Conservation (phyloP, 768 basidiomycete species). For the Russula earlei region DNA sequence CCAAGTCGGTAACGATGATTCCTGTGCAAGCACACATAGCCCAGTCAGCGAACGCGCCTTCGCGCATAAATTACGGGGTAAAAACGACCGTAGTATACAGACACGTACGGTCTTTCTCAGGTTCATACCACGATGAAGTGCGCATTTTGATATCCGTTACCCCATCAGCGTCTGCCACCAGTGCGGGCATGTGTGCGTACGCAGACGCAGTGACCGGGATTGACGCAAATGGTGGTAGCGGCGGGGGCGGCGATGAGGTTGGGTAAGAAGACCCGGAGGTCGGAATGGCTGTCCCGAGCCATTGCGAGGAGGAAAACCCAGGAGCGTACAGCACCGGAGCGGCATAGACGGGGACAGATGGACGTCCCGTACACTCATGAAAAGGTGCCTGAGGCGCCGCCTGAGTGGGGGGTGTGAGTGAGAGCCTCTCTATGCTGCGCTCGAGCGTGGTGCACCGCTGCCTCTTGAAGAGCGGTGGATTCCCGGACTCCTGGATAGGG, state of each 20-base stretch:
- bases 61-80: not conserved
- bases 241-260: not conserved
- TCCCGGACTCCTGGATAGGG: not conserved
- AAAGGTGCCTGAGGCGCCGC: not conserved
- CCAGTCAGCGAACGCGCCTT: not conserved
- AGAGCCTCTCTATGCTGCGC: constrained; percentile 9
- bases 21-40: not conserved
- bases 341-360: not conserved
- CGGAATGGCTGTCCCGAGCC: not conserved
- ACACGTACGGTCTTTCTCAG: constrained; percentile 18
- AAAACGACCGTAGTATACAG: not conserved
- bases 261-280: not conserved
- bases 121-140: constrained; percentile 20
- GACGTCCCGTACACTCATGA: not conserved
- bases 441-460: constrained; percentile 16
- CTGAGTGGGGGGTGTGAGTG: not conserved
- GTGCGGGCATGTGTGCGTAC: not conserved
- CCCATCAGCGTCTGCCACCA: not conserved
- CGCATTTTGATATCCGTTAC: constrained; percentile 14
- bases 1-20: constrained; percentile 20
- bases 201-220: not conserved
- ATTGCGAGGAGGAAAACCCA: not conserved
- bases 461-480: constrained; percentile 2
- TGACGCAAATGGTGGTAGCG: not conserved
- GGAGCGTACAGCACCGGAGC: not conserved